Conservation (phyloP, 495 filamentous ascomycete genomes). For the Rhizodiscina lignyota region DNA sequence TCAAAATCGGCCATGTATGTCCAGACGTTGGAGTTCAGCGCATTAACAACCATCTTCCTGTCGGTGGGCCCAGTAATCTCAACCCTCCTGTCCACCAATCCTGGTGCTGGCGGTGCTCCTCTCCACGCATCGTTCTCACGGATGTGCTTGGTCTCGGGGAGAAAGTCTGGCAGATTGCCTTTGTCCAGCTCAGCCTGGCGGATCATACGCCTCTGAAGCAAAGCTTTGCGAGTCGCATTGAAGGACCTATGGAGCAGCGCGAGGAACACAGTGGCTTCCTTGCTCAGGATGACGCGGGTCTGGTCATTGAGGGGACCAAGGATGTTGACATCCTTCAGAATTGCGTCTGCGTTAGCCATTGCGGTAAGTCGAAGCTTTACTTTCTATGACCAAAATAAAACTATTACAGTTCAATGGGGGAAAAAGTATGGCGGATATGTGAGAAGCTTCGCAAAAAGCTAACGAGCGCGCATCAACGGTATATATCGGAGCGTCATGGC, state of each 20-base stretch:
- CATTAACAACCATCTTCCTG: slow-evolving; percentile 99
- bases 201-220: slow-evolving; percentile 35
- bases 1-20: slow-evolving; percentile 99
- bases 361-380: no score
- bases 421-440: no score
- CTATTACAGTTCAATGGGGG: no score
- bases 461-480: no score
- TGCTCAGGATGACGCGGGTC: slow-evolving; percentile 79
- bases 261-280: slow-evolving; percentile 71
- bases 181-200: slow-evolving; percentile 93
- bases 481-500: no score
- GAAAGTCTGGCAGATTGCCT: slow-evolving; percentile 82
- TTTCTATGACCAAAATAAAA: no score
- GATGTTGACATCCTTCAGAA: slow-evolving; percentile 79
- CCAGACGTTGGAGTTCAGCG: slow-evolving; percentile 92
- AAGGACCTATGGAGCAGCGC: slow-evolving; percentile 6
- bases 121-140: slow-evolving; percentile 90
- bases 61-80: slow-evolving; percentile 98
- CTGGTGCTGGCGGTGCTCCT: slow-evolving; percentile 84
- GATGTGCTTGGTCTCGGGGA: slow-evolving; percentile 90
- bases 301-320: slow-evolving; percentile 60
- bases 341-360: slow-evolving; percentile 31
- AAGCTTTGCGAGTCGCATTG: slow-evolving; percentile 7
- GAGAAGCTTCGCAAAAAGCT: no score
- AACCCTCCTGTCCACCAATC: slow-evolving; percentile 85